Evolutionary conservation across 441 rosid species (phyloP), one percentile per base, ranked within the genome.

Genomic region (Geranium incanum): DNA sequence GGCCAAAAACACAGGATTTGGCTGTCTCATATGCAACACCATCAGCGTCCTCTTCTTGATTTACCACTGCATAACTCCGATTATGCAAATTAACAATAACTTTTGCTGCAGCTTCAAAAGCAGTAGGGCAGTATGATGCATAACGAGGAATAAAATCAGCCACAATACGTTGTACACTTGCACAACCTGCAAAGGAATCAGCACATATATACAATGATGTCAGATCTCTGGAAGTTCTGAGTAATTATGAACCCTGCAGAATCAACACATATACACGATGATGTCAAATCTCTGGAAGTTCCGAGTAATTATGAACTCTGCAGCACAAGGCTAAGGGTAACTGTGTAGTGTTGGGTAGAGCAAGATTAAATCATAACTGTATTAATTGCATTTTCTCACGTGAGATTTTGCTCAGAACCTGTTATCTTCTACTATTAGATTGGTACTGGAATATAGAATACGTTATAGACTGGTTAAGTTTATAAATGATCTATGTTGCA

Each of bases 111-210:
- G 91, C 88, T 78, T 87, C 89, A 37, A 90, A 86, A 66, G 97
- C 89, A 78, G 87, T 83, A 38, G 95, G 96, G 78, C 96, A 89
- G 81, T 84, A 81, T 1, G 86, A 82, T 52, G 87, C 93, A 81
- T 92, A 92, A 68, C 95, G 86, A 60, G 99, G 97, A 81, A 95
- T 76, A 59, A 95, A 84, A 82, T 95, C 97, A 71, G 97, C 88
- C 38, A 85, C 84, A 72, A 95, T 83, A 48, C 97, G 96, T 75
- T 89, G 94, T 68, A 82, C 97, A 43, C 99, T 90, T 38, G 83
- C 70, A 76, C 99, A 95, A 70, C 99, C 99, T 95, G 88, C 83
- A 87, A 74, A 70, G 67, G 69, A 28, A 41, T 41, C 48, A 41
- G 11, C 11, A 41, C 48, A 28, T 55, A 71, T 33, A 9, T 48